Conservation (phyloP, 768 basidiomycete genomes). For the Crepidotus variabilis region DNA sequence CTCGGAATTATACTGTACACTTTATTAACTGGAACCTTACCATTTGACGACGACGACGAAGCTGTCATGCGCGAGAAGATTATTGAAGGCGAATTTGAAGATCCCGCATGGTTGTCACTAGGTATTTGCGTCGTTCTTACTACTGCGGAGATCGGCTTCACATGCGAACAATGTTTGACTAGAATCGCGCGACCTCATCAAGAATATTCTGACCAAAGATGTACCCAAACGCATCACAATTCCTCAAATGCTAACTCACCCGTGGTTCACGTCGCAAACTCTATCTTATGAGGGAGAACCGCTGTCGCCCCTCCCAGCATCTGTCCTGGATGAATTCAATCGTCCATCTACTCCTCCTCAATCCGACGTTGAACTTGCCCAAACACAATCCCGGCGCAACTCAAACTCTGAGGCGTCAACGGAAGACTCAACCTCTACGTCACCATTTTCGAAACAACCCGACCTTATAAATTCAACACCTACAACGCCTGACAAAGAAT, state of each 20-base stretch:
- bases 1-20: constrained; percentile 90
- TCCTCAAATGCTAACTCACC: constrained; percentile 78
- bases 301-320: constrained; percentile 22
- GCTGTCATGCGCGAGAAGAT: constrained; percentile 79
- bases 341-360: constrained; percentile 14
- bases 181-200: constrained; percentile 88
- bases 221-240: constrained; percentile 74
- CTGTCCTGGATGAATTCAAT: constrained; percentile 16
- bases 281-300: constrained; percentile 31
- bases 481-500: constrained; percentile 52
- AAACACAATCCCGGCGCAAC: constrained; percentile 16
- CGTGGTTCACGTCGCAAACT: constrained; percentile 69
- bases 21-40: constrained; percentile 83
- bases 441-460: constrained; percentile 31
- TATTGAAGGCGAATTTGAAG: constrained; percentile 82
- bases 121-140: constrained; percentile 43
- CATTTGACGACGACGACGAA: constrained; percentile 91
- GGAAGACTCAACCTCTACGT: constrained; percentile 51
- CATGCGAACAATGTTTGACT: constrained; percentile 9
- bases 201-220: constrained; percentile 73
- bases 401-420: constrained; percentile 47
- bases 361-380: constrained; percentile 7
- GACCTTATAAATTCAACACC: constrained; percentile 44
- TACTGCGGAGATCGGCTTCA: background rate
- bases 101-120: constrained; percentile 86